Evolutionary conservation across 1,284 basidiomycete species (phyloP), one percentile per base, ranked within the genome.

Genomic region (Tremellales sp.): DNA sequence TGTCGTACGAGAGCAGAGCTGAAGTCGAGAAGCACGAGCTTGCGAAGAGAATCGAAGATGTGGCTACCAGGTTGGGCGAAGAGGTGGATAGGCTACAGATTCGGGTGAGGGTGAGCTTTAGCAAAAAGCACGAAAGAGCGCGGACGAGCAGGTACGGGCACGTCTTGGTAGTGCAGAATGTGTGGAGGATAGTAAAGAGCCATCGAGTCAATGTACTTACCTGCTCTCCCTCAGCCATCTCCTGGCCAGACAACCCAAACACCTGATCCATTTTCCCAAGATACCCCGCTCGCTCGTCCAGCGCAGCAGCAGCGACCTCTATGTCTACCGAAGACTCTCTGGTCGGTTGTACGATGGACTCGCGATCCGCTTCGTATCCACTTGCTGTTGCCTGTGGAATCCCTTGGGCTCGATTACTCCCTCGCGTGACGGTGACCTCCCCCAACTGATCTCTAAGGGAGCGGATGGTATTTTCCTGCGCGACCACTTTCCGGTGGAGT

Each of bases 401-500:
- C n/a, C n/a, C n/a, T n/a, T n/a, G n/a, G n/a, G n/a, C n/a, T n/a
- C n/a, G n/a, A n/a, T n/a, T n/a, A n/a, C n/a, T n/a, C 35, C n/a
- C 24, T 21, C 36, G 18, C 21, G 14, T 22, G 5, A 24, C 27
- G 7, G 34, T 12, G 6, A 16, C 25, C 5, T 18, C 42, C 8
- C 41, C 36, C 28, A 45, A 14, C 36, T 47, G 43, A 6, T 35
- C 27, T 18, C 44, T 26, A 4, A 47, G 32, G 5, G 29, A 24
- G 12, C 44, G 41, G 13, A 56, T 52, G 14, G 45, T 39, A 36
- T 50, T 48, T 25, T 56, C 51, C 36, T 56, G 54, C 3, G 51
- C 42, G 5, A 37, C 35, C 13, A 56, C 26, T 12, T 43, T 38
- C 16, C 54, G 40, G 28, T 48, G 51, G 7, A 56, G 45, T 3